Percentiles rank a stretch among this genome's conserved stretches.
Evolutionary conservation across 139 green algal species (phyloP).

Genomic region (Eudorina sp.): DNA sequence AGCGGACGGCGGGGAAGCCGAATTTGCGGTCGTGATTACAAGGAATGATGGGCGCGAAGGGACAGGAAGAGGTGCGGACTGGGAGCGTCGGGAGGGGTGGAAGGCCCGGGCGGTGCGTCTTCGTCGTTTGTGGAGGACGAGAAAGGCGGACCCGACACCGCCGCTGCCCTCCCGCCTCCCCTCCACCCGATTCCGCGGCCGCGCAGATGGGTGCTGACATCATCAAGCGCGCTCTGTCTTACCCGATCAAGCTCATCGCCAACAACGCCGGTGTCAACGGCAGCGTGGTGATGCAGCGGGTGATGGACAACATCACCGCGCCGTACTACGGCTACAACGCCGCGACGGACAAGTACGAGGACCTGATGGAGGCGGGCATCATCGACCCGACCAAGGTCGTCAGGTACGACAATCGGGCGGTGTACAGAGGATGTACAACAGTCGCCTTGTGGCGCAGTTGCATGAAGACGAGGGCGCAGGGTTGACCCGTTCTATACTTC

Average conservation of each 20-base stretch:
- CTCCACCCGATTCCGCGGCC: neutral
- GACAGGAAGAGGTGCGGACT: no score
- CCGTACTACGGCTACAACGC: constrained; percentile 92
- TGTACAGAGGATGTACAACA: no score
- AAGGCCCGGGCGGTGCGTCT: no score
- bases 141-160: no score
- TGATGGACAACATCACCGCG: constrained; percentile 64
- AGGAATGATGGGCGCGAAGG: no score
- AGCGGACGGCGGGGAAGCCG: no score
- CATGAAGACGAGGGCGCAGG: no score
- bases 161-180: neutral
- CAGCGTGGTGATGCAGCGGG: constrained; percentile 94
- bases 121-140: no score
- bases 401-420: constrained; percentile 24
- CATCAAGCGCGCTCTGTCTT: constrained; percentile 92
- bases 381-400: constrained; percentile 98
- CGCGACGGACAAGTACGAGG: constrained; percentile 90
- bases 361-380: constrained; percentile 97
- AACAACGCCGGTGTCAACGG: constrained; percentile 98
- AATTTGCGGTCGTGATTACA: no score
- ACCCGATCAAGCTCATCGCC: constrained; percentile 96
- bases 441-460: no score
- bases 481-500: no score
- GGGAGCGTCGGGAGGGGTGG: no score
- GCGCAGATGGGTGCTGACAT: constrained; percentile 96